Percentiles rank a stretch among this genome's conserved stretches.
These are phyloP conservation scores for Colletotrichum liaoningense DNA, from an alignment of 2,329 filamentous ascomycete species.

Conservation along the genomic window DNA sequence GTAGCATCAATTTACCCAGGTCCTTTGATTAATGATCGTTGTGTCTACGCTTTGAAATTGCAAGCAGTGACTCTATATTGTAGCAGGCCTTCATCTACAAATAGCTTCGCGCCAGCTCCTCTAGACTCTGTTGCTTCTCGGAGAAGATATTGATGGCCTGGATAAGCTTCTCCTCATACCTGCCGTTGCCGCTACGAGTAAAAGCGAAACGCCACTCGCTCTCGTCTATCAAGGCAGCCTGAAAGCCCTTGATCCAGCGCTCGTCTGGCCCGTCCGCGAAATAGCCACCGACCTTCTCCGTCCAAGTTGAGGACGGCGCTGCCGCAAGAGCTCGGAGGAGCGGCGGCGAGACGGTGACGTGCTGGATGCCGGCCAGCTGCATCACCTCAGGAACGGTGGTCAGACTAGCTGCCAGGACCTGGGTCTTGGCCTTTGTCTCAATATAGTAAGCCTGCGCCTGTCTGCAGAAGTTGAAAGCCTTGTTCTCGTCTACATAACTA, in stretches of 20 bases:
- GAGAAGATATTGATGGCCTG: conserved; percentile 69
- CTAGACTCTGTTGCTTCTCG: conserved; percentile 65
- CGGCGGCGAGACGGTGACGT: conserved; percentile 68
- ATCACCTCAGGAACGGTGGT: conserved; percentile 69
- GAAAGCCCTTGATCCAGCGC: conserved; percentile 34
- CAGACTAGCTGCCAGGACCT: conserved; percentile 67
- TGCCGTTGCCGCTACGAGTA: conserved; percentile 56
- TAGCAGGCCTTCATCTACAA: background rate
- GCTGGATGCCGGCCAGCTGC: conserved; percentile 65
- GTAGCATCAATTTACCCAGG: too few species aligned
- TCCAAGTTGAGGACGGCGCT: conserved; percentile 46
- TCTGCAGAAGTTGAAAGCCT: conserved; percentile 62
- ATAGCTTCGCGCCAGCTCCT: conserved; percentile 44
- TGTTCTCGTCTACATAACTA: conserved; percentile 60
- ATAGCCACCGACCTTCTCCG: conserved; percentile 44
- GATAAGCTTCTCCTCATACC: conserved; percentile 62
- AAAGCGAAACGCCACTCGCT: conserved; percentile 63
- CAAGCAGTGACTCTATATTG: background rate
- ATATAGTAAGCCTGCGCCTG: conserved; percentile 65
- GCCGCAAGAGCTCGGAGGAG: conserved; percentile 60
- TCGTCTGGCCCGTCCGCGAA: conserved; percentile 45
- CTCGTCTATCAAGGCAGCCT: conserved; percentile 51
- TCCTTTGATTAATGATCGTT: background rate
- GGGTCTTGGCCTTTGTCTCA: conserved; percentile 52
- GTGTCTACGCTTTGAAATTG: background rate